phyloP scores from a whole-genome alignment of 768 basidiomycete species.

The Termitomyces sp. region DNA sequence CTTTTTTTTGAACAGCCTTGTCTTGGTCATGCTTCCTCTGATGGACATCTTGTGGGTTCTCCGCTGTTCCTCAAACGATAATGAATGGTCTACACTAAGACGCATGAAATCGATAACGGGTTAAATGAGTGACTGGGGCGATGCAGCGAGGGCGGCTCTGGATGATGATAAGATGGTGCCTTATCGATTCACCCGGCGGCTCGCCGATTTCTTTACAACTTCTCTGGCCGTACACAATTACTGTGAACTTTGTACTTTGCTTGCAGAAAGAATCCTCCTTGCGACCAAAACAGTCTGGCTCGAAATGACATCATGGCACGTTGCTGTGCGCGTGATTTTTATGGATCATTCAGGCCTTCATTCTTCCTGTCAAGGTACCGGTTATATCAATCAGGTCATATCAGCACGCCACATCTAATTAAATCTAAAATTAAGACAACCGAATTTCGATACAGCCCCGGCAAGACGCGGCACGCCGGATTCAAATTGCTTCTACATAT shows the following conservation, averaged over 20 bases:
- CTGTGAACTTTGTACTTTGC: neutral
- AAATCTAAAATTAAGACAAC: neutral
- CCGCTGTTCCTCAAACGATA: neutral
- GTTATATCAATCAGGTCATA: slow-evolving; percentile 2
- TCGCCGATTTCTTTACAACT: neutral
- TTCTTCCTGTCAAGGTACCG: slow-evolving; percentile 5
- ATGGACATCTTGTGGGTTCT: slow-evolving; percentile 4
- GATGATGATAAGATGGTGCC: neutral
- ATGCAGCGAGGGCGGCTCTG: neutral
- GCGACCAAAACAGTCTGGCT: neutral
- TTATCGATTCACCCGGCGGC: neutral
- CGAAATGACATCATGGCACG: neutral
- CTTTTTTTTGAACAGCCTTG: neutral
- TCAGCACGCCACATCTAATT: slow-evolving; percentile 9
- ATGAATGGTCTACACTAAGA: neutral
- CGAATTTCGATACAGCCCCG: neutral
- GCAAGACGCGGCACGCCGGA: neutral
- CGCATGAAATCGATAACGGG: neutral
- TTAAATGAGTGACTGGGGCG: neutral
- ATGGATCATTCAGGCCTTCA: slow-evolving; percentile 1
- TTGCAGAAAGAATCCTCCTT: neutral
- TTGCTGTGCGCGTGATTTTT: neutral
- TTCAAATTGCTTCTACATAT: neutral
- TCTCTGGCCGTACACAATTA: neutral
- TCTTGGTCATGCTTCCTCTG: neutral